Evolutionary conservation across 2,329 filamentous ascomycete genomes (phyloP), one percentile per base, ranked within the genome.

Genomic region (Cordyceps cicadae): DNA sequence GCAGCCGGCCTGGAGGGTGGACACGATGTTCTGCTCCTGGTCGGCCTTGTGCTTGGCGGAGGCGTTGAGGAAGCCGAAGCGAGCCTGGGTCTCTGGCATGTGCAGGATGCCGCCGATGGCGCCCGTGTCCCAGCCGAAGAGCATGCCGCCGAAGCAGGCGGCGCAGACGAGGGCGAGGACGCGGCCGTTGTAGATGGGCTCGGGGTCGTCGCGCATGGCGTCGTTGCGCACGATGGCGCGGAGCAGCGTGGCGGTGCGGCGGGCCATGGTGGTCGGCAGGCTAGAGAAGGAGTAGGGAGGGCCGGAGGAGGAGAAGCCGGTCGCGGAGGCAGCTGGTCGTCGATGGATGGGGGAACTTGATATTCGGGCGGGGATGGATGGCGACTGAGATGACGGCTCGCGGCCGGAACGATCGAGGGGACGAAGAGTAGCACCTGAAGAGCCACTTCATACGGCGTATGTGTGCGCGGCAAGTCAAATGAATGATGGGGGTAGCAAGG

Each of bases 141-240:
- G 70, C 76, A 79, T 78, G 55, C 87, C 87, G 63, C 87, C 87
- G 62, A 88, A 89, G 72, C 86, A 89, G 46, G 84, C 77, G 49
- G 84, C 85, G 68, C 79, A 84, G 54, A 84, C 85, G 65, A 88
- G 76, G 61, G 79, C 79, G 64, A 87, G 83, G 32, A 87, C 84
- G 60, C 86, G 81, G 86, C 86, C 89, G 68, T 85, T 85, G 73
- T 88, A 89, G 62, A 89, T 85, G 69, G 87, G 81, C 21, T 79
- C 77, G 19, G 87, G 87, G 63, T 89, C 87, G 41, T 75, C 72
- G 68, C 81, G 85, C 82, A 90, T 89, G 50, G 87, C 83, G 70
- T 90, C 85, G 76, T 89, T 89, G 72, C 82, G 82, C 66, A 88
- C 80, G 68, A 87, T 76, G 66, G 74, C 75, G 66, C 77, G 77